phyloP scores from a whole-genome alignment of 2,329 filamentous ascomycete species.

The Aspergillus carbonarius region DNA sequence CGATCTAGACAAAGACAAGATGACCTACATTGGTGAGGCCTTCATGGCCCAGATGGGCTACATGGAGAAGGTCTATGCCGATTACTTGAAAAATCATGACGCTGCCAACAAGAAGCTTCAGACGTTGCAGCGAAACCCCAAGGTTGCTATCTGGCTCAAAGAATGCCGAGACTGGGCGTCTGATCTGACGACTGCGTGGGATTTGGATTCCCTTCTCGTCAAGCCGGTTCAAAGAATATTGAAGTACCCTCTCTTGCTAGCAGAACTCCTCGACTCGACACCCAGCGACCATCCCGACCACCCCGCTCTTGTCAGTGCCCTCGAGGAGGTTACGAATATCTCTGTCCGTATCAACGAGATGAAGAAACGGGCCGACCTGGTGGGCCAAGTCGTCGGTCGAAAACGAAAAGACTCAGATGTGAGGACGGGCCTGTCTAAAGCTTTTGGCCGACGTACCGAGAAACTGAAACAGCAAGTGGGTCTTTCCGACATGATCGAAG shows the following conservation, averaged over 20 bases:
- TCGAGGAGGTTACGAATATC: constrained; percentile 65
- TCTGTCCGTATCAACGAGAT: constrained; percentile 80
- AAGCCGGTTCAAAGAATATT: constrained; percentile 94
- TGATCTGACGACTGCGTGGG: constrained; percentile 91
- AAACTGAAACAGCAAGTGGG: constrained; percentile 74
- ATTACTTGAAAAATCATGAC: constrained; percentile 65
- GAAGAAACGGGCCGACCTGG: constrained; percentile 90
- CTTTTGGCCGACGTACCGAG: constrained; percentile 84
- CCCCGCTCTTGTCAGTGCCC: constrained; percentile 66
- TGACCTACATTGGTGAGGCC: constrained; percentile 59
- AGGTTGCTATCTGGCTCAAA: constrained; percentile 76
- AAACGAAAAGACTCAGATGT: constrained; percentile 89
- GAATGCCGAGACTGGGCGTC: constrained; percentile 92
- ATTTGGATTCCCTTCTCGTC: constrained; percentile 91
- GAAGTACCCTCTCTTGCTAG: constrained; percentile 87
- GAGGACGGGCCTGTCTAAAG: constrained; percentile 78
- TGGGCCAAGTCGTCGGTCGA: constrained; percentile 81
- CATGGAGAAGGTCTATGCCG: constrained; percentile 65
- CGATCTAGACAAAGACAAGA: constrained; percentile 57
- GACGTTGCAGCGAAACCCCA: constrained; percentile 52
- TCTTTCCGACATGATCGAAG: constrained; percentile 67
- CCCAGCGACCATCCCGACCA: constrained; percentile 81
- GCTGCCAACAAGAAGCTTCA: constrained; percentile 63
- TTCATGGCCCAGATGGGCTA: constrained; percentile 56
- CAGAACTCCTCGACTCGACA: constrained; percentile 75